These are phyloP conservation scores for Berkeleyomyces rouxiae DNA, from an alignment of 2,329 filamentous ascomycete species.

Conservation along the genomic window DNA sequence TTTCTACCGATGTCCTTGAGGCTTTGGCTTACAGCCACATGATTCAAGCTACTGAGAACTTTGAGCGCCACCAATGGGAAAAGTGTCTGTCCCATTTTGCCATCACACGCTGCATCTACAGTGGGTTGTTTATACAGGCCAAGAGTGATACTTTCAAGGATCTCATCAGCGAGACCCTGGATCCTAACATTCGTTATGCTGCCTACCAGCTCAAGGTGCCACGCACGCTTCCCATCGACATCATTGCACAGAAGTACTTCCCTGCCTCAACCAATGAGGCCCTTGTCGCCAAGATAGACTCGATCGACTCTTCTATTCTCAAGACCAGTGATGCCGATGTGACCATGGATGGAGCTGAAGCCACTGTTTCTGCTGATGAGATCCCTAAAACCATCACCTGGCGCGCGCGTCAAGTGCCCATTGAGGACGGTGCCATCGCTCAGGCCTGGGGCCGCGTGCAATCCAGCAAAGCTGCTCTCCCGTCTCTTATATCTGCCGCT, in stretches of 20 bases:
- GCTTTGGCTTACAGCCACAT: conserved; percentile 68
- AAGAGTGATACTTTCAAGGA: conserved; percentile 69
- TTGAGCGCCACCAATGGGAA: conserved; percentile 82
- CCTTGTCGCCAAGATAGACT: conserved; percentile 51
- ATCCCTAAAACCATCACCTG: conserved; percentile 65
- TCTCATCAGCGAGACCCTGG: conserved; percentile 67
- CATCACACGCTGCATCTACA: conserved; percentile 66
- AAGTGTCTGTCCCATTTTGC: conserved; percentile 60
- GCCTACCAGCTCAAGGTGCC: conserved; percentile 84
- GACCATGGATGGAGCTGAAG: conserved; percentile 19
- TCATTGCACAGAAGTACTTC: conserved; percentile 66
- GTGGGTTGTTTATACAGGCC: conserved; percentile 46
- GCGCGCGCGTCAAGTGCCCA: conserved; percentile 69
- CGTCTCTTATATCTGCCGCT: conserved; percentile 23
- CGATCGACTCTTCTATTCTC: conserved; percentile 51
- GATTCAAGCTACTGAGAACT: conserved; percentile 58
- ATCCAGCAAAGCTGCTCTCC: conserved; percentile 24
- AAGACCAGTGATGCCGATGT: conserved; percentile 26
- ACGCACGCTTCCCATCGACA: conserved; percentile 63
- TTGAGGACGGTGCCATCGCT: conserved; percentile 86
- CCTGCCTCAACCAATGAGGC: conserved; percentile 40
- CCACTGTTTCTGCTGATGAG: conserved; percentile 32
- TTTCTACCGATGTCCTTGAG: conserved; percentile 58
- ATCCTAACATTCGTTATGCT: conserved; percentile 85
- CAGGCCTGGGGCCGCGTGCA: conserved; percentile 57